Percentiles rank a stretch among this genome's conserved stretches.
These are phyloP conservation scores for Calonectria hongkongensis DNA, from an alignment of 2,329 filamentous ascomycete species.

Conservation along the genomic window DNA sequence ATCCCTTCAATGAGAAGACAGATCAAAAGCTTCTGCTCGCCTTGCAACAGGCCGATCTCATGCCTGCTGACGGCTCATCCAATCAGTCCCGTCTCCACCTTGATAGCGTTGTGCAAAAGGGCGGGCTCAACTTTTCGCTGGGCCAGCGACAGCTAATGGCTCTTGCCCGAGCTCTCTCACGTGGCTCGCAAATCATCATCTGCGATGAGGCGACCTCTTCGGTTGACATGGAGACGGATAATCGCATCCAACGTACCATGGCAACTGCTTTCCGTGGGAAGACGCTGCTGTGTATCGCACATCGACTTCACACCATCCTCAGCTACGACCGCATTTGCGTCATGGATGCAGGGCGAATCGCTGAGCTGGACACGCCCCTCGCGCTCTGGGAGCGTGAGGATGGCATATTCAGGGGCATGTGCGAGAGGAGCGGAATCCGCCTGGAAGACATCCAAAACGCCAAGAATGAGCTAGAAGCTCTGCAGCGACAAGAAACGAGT, in stretches of 20 bases:
- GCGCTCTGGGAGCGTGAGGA: not conserved
- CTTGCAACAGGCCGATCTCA: not conserved
- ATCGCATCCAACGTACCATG: not conserved
- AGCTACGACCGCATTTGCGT: not conserved
- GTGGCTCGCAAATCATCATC: not conserved
- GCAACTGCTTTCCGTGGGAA: not conserved
- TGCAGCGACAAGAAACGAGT: not conserved
- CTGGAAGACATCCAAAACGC: not conserved
- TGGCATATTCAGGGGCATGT: not conserved
- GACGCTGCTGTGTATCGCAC: not conserved
- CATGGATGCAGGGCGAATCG: not conserved
- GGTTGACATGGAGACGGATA: not conserved
- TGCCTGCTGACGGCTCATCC: not conserved
- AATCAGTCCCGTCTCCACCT: not conserved
- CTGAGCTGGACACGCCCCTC: not conserved
- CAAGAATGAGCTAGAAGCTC: not conserved
- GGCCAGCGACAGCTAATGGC: not conserved
- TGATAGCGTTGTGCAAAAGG: not conserved
- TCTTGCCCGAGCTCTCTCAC: not conserved
- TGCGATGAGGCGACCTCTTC: not conserved
- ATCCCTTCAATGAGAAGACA: not conserved
- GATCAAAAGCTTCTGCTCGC: not conserved
- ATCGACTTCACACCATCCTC: not conserved
- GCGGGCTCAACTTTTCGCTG: not conserved
- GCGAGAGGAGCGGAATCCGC: not conserved